Conservation (phyloP, 345 rosid species). For the Murraya paniculata region DNA sequence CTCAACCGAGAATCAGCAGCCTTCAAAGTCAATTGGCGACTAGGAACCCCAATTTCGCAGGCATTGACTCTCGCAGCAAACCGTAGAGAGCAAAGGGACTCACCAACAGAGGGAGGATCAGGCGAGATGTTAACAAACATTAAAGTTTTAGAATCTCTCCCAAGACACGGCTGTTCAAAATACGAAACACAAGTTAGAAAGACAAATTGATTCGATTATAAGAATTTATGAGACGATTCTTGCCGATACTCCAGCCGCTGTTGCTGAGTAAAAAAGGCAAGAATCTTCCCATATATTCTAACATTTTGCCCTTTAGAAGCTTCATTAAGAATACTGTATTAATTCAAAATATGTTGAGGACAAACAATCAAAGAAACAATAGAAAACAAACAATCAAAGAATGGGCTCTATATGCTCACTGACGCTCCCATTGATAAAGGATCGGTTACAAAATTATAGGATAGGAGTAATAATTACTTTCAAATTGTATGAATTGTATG, state of each 20-base stretch:
- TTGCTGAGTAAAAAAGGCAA: background rate
- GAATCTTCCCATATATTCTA: background rate
- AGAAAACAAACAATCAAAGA: no score
- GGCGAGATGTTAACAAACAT: conserved; percentile 90
- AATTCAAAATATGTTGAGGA: no score
- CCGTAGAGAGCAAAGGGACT: conserved; percentile 79
- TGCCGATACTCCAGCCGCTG: background rate
- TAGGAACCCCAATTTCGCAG: conserved; percentile 79
- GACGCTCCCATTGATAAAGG: background rate
- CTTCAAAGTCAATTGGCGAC: conserved; percentile 50
- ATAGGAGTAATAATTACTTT: background rate
- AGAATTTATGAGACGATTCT: no score
- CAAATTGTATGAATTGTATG: no score
- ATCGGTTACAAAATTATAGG: background rate
- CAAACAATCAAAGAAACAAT: no score
- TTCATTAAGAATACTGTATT: no score
- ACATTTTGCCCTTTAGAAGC: background rate
- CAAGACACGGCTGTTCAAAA: conserved; percentile 75
- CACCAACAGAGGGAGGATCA: conserved; percentile 66
- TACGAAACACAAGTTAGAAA: background rate
- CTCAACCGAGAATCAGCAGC: conserved; percentile 51
- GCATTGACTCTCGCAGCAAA: conserved; percentile 90
- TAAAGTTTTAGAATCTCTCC: conserved; percentile 84
- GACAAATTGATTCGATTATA: background rate
- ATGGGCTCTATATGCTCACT: background rate